Conservation (phyloP, 495 filamentous ascomycete species). For the Opeltia flavorubescens region DNA sequence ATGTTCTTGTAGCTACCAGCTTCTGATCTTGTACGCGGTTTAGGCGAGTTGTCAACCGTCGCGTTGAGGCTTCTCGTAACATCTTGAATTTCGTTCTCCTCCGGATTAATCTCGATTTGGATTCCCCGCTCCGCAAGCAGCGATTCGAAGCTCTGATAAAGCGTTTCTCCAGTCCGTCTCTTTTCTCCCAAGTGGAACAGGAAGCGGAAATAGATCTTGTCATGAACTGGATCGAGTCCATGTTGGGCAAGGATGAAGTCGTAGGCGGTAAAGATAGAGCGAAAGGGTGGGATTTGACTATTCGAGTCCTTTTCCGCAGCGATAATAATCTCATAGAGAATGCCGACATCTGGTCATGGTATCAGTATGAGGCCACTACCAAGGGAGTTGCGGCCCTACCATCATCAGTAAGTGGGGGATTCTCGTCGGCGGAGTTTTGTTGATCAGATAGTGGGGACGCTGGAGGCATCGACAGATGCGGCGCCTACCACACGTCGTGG, state of each 20-base stretch:
- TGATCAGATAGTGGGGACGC: constrained; percentile 27
- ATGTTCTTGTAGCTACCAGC: constrained; percentile 15
- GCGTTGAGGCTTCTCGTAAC: constrained; percentile 12
- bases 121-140: constrained; percentile 53
- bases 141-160: constrained; percentile 54
- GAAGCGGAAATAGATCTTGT: constrained; percentile 60
- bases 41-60: constrained; percentile 13
- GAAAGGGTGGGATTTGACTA: constrained; percentile 51
- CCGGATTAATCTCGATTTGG: constrained; percentile 44
- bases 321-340: constrained; percentile 63
- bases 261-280: constrained; percentile 69
- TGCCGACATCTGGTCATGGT: constrained; percentile 43
- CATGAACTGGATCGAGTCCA: constrained; percentile 54
- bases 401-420: constrained; percentile 44
- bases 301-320: constrained; percentile 53
- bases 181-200: constrained; percentile 66
- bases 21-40: constrained; percentile 10
- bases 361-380: constrained; percentile 8
- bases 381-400: constrained; percentile 26
- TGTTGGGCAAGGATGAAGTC: constrained; percentile 53
- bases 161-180: constrained; percentile 26
- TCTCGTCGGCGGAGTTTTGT: constrained; percentile 34
- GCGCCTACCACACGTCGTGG: constrained; percentile 35
- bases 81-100: constrained; percentile 23
- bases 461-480: constrained; percentile 45